Conservation (phyloP, 257 asterid species). For the Apocynum venetum region DNA sequence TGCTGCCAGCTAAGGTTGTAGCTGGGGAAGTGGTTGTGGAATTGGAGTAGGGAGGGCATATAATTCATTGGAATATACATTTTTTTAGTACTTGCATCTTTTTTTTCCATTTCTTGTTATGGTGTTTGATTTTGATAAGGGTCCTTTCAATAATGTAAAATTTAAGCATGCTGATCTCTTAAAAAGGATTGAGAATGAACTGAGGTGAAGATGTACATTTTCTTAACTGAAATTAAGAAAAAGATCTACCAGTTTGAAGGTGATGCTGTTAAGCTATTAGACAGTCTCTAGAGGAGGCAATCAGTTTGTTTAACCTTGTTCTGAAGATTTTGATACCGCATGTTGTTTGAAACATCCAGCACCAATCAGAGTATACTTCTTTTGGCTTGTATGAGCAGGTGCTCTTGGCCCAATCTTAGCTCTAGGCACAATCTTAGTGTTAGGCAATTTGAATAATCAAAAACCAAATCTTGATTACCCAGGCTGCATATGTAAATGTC, state of each 20-base stretch:
- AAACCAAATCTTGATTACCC: neutral
- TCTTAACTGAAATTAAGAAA: constrained; percentile 1
- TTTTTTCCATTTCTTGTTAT: neutral
- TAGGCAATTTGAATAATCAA: neutral
- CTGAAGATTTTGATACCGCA: neutral
- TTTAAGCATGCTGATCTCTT: neutral
- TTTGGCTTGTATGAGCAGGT: neutral
- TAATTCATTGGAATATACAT: neutral
- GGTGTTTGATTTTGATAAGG: neutral
- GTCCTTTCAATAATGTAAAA: neutral
- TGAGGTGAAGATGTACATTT: neutral
- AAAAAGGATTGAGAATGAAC: neutral
- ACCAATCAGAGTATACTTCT: neutral
- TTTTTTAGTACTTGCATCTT: neutral
- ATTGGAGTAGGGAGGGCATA: neutral
- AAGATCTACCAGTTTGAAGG: neutral
- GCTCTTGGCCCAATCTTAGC: neutral
- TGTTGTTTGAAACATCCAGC: neutral
- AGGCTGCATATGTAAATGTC: neutral
- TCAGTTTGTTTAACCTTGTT: neutral
- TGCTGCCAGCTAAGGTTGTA: neutral
- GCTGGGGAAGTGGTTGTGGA: neutral
- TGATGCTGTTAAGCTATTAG: neutral
- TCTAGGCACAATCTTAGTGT: neutral
- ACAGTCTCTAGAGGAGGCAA: neutral